Evolutionary conservation across 1,284 basidiomycete genomes (phyloP).

Genomic region (Mycena citricolor): DNA sequence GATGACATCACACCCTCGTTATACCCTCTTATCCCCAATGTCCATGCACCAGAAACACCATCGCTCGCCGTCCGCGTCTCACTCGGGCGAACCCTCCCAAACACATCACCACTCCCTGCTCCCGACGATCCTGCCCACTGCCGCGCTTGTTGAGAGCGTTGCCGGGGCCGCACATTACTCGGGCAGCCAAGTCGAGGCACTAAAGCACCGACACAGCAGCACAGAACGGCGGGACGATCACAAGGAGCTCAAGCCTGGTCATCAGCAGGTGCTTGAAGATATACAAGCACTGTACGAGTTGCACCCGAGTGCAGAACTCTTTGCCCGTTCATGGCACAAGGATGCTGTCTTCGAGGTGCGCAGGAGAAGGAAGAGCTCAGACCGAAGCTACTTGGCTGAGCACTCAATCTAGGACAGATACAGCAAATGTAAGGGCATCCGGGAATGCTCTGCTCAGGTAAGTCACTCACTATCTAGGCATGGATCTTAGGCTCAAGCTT

Average conservation of each 20-base stretch:
- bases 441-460: slow-evolving; percentile 57
- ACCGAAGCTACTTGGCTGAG: too few species aligned
- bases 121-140: slow-evolving; percentile 43
- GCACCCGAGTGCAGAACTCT: slow-evolving; percentile 53
- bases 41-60: slow-evolving; percentile 29
- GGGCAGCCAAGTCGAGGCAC: slow-evolving; percentile 39
- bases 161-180: slow-evolving; percentile 61
- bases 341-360: slow-evolving; percentile 62
- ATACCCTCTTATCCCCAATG: too few species aligned
- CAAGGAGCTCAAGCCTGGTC: slow-evolving; percentile 38
- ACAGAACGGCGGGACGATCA: slow-evolving; percentile 31
- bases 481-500: slow-evolving; percentile 8
- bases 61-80: slow-evolving; percentile 33
- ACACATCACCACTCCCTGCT: slow-evolving; percentile 45
- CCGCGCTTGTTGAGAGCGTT: slow-evolving; percentile 53
- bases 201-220: slow-evolving; percentile 38
- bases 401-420: too few species aligned
- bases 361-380: too few species aligned
- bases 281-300: slow-evolving; percentile 60
- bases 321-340: slow-evolving; percentile 56
- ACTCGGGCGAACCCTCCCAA: slow-evolving; percentile 33
- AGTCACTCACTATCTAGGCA: slow-evolving; percentile 21
- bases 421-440: slow-evolving; percentile 49
- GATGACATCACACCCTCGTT: too few species aligned
- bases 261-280: slow-evolving; percentile 49